A percentile compares a stretch with the other conserved stretches of the same genome.
Conservation (phyloP, 108 stramenopile species). For the Fistulifera pelliculosa region DNA sequence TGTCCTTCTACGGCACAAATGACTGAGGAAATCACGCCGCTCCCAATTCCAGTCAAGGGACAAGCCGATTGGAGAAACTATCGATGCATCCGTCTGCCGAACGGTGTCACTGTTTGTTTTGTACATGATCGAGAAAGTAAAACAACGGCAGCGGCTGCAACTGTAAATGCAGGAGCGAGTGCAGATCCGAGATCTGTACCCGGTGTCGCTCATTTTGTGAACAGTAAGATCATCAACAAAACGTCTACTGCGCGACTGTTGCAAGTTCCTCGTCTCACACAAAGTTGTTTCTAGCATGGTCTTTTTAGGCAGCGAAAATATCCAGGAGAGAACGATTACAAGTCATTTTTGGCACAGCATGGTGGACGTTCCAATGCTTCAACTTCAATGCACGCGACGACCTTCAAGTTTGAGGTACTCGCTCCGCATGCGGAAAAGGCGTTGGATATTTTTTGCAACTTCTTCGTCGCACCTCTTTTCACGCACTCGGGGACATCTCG, state of each 20-base stretch:
- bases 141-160: slow-evolving; percentile 65
- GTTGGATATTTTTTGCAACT: slow-evolving; percentile 73
- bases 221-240: slow-evolving; percentile 26
- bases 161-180: slow-evolving; percentile 54
- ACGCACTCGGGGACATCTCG: slow-evolving; percentile 57
- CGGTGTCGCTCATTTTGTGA: slow-evolving; percentile 88
- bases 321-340: slow-evolving; percentile 79
- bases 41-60: slow-evolving; percentile 51
- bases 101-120: slow-evolving; percentile 40
- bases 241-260: too few species aligned
- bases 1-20: too few species aligned
- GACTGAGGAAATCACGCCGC: background rate
- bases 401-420: slow-evolving; percentile 79
- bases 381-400: slow-evolving; percentile 74
- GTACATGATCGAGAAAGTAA: slow-evolving; percentile 70
- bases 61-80: slow-evolving; percentile 70
- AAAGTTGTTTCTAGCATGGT: background rate
- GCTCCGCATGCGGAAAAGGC: slow-evolving; percentile 65
- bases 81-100: slow-evolving; percentile 42
- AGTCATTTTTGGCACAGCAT: slow-evolving; percentile 51
- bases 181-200: slow-evolving; percentile 66
- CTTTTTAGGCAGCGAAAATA: slow-evolving; percentile 77
- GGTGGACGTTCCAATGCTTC: slow-evolving; percentile 83
- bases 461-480: slow-evolving; percentile 75
- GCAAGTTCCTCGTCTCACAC: too few species aligned